Evolutionary conservation across 1,284 basidiomycete genomes (phyloP).

Genomic region (Clitocybe nebularis): DNA sequence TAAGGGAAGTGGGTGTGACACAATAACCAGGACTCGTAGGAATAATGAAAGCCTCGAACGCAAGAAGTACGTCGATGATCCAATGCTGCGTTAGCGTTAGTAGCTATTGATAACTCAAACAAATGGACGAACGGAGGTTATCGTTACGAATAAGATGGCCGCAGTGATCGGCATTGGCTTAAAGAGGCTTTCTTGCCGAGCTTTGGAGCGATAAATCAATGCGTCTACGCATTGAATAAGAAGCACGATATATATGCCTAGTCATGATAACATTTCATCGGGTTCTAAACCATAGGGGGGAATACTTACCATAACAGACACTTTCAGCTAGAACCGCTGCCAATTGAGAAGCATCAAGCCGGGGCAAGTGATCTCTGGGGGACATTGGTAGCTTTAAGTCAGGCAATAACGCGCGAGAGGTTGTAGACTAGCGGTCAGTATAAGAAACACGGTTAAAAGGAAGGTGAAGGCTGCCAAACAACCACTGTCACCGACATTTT

Average conservation of each 20-base stretch:
- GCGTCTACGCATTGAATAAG: conserved; percentile 14
- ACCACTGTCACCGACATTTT: no score
- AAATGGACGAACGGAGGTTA: conserved; percentile 10
- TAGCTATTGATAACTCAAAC: no score
- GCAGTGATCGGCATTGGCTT: conserved; percentile 15
- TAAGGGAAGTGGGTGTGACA: conserved; percentile 9
- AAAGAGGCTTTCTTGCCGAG: conserved; percentile 11
- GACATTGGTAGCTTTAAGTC: no score
- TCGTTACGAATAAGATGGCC: conserved; percentile 11
- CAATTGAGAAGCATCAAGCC: conserved; percentile 13
- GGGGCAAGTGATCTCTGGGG: conserved; percentile 10
- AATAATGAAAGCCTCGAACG: conserved; percentile 18
- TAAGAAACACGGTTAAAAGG: no score
- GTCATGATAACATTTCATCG: not conserved
- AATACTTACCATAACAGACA: conserved; percentile 10
- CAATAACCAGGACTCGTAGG: conserved; percentile 13
- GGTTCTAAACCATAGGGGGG: not conserved
- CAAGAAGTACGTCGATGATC: conserved; percentile 16
- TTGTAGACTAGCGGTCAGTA: no score
- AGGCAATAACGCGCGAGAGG: no score
- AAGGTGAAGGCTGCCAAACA: no score
- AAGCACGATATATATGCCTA: conserved; percentile 13
- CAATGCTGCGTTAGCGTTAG: conserved; percentile 17
- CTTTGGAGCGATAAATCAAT: conserved; percentile 8
- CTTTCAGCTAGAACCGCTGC: conserved; percentile 11